Evolutionary conservation across 108 stramenopile species (phyloP), one percentile per base, ranked within the genome.

Genomic region (Nitzschia palea): DNA sequence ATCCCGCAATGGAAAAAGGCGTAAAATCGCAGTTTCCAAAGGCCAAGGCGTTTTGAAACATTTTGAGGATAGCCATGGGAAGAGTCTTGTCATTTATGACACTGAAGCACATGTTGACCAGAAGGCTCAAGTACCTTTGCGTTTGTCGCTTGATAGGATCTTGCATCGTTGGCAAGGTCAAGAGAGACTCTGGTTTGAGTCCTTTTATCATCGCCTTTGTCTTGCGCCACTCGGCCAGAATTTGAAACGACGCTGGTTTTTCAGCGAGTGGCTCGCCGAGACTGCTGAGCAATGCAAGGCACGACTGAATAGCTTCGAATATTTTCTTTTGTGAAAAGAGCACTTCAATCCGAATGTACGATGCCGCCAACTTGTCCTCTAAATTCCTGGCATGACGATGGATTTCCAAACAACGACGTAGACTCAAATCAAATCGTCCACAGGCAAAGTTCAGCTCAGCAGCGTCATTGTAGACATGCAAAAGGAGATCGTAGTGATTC

Each of bases 401-500:
- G 25, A 64, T 35, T 25, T 64, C 47, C 43, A 34, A 27, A 23
- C 44, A 50, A 20, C 47, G 30, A 14, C 29, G 5, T 6, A 50
- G 26, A 50, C 47, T 50, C 29, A 50, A 32, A 20, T 64, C 45
- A 22, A 35, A 50, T 15, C 47, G 44, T 27, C 47, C 45, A 22
- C 62, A 64, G 5, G 45, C 45, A 27, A 48, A 50, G 26, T 48
- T 35, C n/a, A 50, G 29, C n/a, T 64, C 47, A 8, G 62, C 62
- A 18, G 62, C 44, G 15, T 34, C 33, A 32, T 30, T 64, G 26
- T 64, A 50, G 27, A 64, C 34, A 15, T 64, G 25, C 47, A 58
- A 44, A 2, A 55, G 25, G 3, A 68, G 42, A 59, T 57, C 44
- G 60, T 68, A 58, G 37, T 68, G 56, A 31, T 68, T 31, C 44